A percentile compares a stretch with the other conserved stretches of the same genome.
These are phyloP conservation scores for Lotus japonicus DNA, from an alignment of 306 rosid species.

Conservation along the genomic window DNA sequence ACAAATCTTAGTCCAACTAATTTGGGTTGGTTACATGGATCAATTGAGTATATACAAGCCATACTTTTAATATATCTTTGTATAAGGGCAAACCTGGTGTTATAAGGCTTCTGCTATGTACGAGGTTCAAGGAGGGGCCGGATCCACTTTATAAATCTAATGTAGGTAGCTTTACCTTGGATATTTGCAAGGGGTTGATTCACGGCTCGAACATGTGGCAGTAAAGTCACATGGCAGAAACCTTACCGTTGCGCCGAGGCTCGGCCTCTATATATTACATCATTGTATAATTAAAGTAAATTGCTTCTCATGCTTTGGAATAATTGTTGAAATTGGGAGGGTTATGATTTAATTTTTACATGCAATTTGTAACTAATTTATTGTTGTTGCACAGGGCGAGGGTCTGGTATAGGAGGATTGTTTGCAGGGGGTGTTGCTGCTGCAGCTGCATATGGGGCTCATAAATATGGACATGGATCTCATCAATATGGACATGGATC, in stretches of 20 bases:
- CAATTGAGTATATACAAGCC: not conserved
- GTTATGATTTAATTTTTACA: not conserved
- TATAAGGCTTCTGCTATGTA: too few species aligned
- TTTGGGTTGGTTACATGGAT: not conserved
- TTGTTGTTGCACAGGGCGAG: conserved; percentile 21
- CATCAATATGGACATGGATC: conserved; percentile 40
- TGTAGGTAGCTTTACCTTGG: too few species aligned
- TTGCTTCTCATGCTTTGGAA: not conserved
- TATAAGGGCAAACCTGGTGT: too few species aligned
- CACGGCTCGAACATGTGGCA: too few species aligned
- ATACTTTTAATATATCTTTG: not conserved
- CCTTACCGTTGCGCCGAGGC: too few species aligned
- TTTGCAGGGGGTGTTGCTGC: conserved; percentile 46
- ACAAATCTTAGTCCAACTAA: not conserved
- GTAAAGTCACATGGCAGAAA: too few species aligned
- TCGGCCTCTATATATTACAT: too few species aligned
- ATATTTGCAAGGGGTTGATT: too few species aligned
- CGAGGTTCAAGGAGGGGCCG: too few species aligned
- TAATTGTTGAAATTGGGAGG: not conserved
- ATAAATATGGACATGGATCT: conserved; percentile 45
- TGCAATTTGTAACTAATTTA: not conserved
- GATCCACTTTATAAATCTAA: too few species aligned
- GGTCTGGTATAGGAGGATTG: conserved; percentile 35
- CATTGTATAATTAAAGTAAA: not conserved
- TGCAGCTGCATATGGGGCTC: conserved; percentile 39